Base-by-base conservation (phyloP, 2,329 filamentous ascomycete genomes). In the Didymosphaeria variabile region DNA sequence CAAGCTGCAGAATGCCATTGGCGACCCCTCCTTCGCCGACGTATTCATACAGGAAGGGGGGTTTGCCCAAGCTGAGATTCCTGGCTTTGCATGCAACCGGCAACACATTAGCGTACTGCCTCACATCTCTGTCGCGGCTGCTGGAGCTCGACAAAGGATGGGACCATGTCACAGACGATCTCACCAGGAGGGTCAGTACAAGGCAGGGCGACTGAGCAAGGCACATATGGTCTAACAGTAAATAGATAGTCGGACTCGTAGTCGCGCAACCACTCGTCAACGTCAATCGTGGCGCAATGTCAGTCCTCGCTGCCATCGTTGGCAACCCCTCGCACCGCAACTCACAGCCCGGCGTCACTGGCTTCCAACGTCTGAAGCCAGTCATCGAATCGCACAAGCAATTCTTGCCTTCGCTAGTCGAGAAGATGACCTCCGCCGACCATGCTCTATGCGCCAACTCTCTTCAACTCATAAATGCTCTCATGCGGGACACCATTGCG, bases 91-190 rank as follows among this genome's bases (percentile, higher is more conserved):
- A 88, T 67, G 90, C 94, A 32, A 91, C 88, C 59, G 95, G 95
- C 60, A 99, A 99, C 79, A 98, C 95, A 1, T 85, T 99, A 74
- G 95, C 95, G 62, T 99, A 99, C 81, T 92, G 94, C 63, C 84
- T 99, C 62, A 94, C 97, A 68, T 95, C 92, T 72, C 86, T 98
- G 71, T 92, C 90, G 59, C 88, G 93, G 59, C 81, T 99, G 62
- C 84, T 99, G 63, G 95, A 99, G 80, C 91, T 98, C 42, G 95
- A 98, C 80, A 97, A 97, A 87, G 95, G 95, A 61, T 99, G 95
- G 95, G 94, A 98, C 66, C 88, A 91, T 62, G 91, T 94, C 72
- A 89, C 91, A 17, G 85, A 88, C 60, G 90, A 92, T 71, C 82
- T 94, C 54, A 88, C 90, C 60, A 84, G 87, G 76, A 83, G 88